phyloP scores from a whole-genome alignment of 1,139 yeast species.

The Spencermartinsiella ligniputridi region DNA sequence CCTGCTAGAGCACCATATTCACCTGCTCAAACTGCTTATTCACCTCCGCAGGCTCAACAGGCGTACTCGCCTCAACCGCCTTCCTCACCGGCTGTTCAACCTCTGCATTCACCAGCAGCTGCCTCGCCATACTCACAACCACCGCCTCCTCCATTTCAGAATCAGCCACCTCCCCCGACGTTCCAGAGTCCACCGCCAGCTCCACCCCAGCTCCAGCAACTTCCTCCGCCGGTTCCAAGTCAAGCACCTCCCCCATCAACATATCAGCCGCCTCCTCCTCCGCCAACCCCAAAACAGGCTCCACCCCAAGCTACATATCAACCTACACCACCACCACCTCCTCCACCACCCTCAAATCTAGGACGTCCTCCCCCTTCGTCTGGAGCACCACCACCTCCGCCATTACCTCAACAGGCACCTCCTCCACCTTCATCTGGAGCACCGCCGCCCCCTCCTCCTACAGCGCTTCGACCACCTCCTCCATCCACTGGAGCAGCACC shows the following conservation, averaged over 20 bases:
- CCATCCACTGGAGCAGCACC: conserved; percentile 13
- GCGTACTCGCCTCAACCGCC: conserved; percentile 16
- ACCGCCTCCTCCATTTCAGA: conserved; percentile 21
- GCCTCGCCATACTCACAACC: conserved; percentile 13
- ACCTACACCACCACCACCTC: no score
- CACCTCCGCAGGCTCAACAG: conserved; percentile 18
- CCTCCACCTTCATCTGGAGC: conserved; percentile 31
- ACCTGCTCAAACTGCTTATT: conserved; percentile 24
- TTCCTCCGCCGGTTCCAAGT: conserved; percentile 25
- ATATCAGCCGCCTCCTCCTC: conserved; percentile 31
- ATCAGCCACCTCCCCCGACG: conserved; percentile 31
- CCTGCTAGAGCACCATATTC: conserved; percentile 24
- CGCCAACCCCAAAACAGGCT: conserved; percentile 29
- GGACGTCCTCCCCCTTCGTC: conserved; percentile 26
- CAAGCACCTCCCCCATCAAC: conserved; percentile 19
- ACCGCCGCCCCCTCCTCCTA: conserved; percentile 24
- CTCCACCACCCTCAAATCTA: conserved; percentile 13
- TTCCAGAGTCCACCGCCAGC: conserved; percentile 37
- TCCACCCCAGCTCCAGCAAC: conserved; percentile 21
- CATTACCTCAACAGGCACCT: conserved; percentile 28
- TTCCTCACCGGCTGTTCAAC: conserved; percentile 14
- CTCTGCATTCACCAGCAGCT: conserved; percentile 10
- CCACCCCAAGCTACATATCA: conserved; percentile 16
- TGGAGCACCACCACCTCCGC: conserved; percentile 26
- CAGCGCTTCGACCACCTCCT: conserved; percentile 25